phyloP scores from a whole-genome alignment of 1,139 yeast genomes.

The Sugiyamaella paludigena region DNA sequence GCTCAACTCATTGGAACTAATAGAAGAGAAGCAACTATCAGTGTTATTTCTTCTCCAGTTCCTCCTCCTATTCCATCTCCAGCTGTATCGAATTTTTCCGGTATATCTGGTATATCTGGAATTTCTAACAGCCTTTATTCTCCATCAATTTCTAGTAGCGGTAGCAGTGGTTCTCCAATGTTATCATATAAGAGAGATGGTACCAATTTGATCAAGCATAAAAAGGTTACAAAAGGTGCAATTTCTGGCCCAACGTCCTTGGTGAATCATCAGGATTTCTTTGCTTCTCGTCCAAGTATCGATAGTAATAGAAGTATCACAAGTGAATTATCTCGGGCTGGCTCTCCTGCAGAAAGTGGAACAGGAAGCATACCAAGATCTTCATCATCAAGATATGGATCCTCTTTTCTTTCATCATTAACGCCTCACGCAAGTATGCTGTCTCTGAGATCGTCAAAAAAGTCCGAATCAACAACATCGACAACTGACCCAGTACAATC shows the following conservation, averaged over 20 bases:
- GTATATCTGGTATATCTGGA: neutral
- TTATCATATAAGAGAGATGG: slow-evolving; percentile 28
- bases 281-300: slow-evolving; percentile 19
- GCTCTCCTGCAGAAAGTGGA: too few relatives aligned
- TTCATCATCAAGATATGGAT: slow-evolving; percentile 16
- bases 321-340: too few relatives aligned
- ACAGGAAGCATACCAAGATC: too few relatives aligned
- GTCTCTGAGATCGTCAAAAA: slow-evolving; percentile 15
- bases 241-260: slow-evolving; percentile 30
- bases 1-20: too few relatives aligned
- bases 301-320: slow-evolving; percentile 2
- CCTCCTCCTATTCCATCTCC: slow-evolving; percentile 2
- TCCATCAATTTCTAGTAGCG: slow-evolving; percentile 3
- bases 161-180: slow-evolving; percentile 9
- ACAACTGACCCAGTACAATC: neutral
- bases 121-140: neutral
- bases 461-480: slow-evolving; percentile 9
- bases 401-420: slow-evolving; percentile 22
- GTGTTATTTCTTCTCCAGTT: neutral
- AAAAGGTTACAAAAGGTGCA: slow-evolving; percentile 24
- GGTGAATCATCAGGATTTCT: slow-evolving; percentile 27
- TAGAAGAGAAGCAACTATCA: too few relatives aligned
- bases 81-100: slow-evolving; percentile 4
- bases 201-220: slow-evolving; percentile 20
- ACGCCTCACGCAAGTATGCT: slow-evolving; percentile 15